Percentiles rank a stretch among this genome's conserved stretches.
Conservation (phyloP, 1,139 yeast genomes). For the Sugiyamaella paludigena region DNA sequence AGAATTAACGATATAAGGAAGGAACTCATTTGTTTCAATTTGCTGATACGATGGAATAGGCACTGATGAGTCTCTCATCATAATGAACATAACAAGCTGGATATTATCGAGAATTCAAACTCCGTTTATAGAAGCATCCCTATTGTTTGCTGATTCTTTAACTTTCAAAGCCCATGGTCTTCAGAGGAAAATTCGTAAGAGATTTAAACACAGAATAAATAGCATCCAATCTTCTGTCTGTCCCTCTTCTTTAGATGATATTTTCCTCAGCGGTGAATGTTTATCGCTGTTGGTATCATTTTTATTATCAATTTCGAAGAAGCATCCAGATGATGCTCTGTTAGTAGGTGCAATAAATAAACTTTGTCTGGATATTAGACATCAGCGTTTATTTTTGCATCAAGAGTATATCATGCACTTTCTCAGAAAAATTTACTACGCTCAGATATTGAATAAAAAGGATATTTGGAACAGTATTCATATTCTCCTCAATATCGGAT, state of each 20-base stretch:
- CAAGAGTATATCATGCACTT: conserved; percentile 9
- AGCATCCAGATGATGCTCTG: not conserved
- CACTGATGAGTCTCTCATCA: not conserved
- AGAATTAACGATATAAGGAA: too few species aligned
- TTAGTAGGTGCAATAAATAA: not conserved
- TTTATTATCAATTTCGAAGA: not conserved
- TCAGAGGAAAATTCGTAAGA: conserved; percentile 2
- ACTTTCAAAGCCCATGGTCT: not conserved
- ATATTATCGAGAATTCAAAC: conserved; percentile 5
- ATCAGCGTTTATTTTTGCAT: conserved; percentile 2
- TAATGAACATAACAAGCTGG: conserved; percentile 9
- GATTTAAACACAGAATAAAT: not conserved
- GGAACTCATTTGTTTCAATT: too few species aligned
- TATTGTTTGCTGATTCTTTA: conserved; percentile 1
- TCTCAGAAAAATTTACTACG: not conserved
- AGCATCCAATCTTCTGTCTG: not conserved
- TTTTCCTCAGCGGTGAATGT: not conserved
- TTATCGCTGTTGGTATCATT: not conserved
- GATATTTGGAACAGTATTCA: conserved; percentile 5
- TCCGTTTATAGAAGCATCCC: conserved; percentile 1
- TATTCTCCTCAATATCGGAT: not conserved
- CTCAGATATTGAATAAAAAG: conserved; percentile 1
- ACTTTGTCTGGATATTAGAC: conserved; percentile 5
- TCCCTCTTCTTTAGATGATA: not conserved
- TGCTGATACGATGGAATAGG: too few species aligned